Evolutionary conservation across 176 grass and related monocot species (phyloP).

Genomic region (Cocos nucifera): DNA sequence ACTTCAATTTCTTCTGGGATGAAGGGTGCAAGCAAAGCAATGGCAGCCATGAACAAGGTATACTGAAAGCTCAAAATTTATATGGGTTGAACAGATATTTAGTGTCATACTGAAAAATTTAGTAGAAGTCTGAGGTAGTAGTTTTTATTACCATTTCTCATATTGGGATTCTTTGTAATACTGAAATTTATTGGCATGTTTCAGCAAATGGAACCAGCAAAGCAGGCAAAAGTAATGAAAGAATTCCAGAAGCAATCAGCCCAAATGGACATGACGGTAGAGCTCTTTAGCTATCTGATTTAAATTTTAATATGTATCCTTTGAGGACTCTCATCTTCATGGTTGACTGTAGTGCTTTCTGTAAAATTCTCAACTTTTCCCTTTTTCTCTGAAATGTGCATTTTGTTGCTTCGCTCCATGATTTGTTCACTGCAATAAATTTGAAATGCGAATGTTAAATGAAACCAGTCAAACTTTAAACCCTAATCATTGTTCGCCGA

Average conservation of each 20-base stretch:
- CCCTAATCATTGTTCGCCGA: too few species aligned
- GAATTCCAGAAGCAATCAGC: conserved; percentile 97
- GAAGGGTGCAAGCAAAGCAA: conserved; percentile 99
- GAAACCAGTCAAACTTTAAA: too few species aligned
- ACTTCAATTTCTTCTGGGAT: conserved; percentile 99
- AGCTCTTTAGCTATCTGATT: neutral
- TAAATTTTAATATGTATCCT: neutral
- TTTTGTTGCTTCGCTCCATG: too few species aligned
- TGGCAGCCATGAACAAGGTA: conserved; percentile 99
- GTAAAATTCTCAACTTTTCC: too few species aligned
- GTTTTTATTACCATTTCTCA: neutral
- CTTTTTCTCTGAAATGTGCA: too few species aligned
- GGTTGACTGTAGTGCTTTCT: neutral
- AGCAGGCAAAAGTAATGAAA: conserved; percentile 86
- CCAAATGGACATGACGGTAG: conserved; percentile 99
- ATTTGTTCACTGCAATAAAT: too few species aligned
- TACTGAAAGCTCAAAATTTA: conserved; percentile 15
- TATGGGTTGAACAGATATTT: too few species aligned
- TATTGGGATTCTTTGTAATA: too few species aligned
- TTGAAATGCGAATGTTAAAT: too few species aligned
- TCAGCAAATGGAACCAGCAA: conserved; percentile 95
- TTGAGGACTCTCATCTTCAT: neutral
- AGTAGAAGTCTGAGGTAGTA: neutral
- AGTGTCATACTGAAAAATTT: too few species aligned
- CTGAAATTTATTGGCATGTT: conserved; percentile 13